phyloP scores from a whole-genome alignment of 2,329 filamentous ascomycete genomes.

The Colletotrichum sp. region DNA sequence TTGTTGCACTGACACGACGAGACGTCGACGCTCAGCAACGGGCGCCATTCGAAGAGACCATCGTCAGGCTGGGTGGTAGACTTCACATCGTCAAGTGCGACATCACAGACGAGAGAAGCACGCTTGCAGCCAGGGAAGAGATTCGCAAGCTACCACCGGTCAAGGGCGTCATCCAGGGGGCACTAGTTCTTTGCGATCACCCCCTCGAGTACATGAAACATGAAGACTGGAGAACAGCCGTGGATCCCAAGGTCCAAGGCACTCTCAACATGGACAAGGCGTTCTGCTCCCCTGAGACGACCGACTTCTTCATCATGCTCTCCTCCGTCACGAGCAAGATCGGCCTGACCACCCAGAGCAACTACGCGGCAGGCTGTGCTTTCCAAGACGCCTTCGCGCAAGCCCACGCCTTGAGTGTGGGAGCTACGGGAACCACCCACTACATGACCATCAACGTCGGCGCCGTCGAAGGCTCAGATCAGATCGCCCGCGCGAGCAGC shows the following conservation, averaged over 20 bases:
- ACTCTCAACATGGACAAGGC: background rate
- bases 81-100: background rate
- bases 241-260: conserved; percentile 9
- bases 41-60: background rate
- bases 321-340: background rate
- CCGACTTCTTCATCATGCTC: conserved; percentile 19
- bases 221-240: background rate
- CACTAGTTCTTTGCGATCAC: background rate
- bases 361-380: conserved; percentile 27
- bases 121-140: background rate
- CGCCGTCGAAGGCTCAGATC: background rate
- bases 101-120: background rate
- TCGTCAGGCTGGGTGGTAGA: background rate
- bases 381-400: conserved; percentile 35
- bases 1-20: conserved; percentile 34
- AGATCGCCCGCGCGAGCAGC: too few species aligned
- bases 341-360: background rate
- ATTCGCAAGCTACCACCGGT: background rate
- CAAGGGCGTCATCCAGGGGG: background rate
- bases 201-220: background rate
- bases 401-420: background rate
- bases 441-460: conserved; percentile 26
- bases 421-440: background rate
- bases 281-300: background rate
- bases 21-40: conserved; percentile 14